These are phyloP conservation scores for Phytophthora sojae DNA, from an alignment of 352 stramenopile species.

Conservation along the genomic window DNA sequence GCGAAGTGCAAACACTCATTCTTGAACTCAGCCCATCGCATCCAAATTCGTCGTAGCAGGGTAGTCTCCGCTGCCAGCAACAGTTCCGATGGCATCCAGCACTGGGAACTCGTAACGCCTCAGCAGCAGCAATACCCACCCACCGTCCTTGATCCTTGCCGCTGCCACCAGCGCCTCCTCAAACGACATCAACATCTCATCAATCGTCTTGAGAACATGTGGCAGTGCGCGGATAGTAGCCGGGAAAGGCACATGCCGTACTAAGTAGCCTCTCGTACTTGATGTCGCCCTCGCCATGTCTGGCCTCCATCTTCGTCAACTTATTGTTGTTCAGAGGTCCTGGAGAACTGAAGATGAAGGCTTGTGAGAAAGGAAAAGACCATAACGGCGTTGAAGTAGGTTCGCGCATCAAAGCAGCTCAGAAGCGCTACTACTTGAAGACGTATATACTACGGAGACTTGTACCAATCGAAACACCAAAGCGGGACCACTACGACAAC, in stretches of 20 bases:
- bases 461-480: slow-evolving; percentile 25
- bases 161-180: not conserved
- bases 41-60: not conserved
- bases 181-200: not conserved
- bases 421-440: too few species aligned
- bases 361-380: too few species aligned
- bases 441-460: too few species aligned
- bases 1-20: not conserved
- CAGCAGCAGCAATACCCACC: not conserved
- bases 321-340: too few species aligned
- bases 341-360: too few species aligned
- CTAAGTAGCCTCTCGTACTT: not conserved
- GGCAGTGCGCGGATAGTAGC: not conserved
- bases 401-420: too few species aligned
- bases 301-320: too few species aligned
- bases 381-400: too few species aligned
- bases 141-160: not conserved
- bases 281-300: not conserved
- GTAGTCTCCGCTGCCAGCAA: not conserved
- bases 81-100: not conserved
- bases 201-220: not conserved
- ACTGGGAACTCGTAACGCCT: not conserved
- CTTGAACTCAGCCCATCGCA: not conserved
- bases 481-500: slow-evolving; percentile 19
- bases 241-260: not conserved